These are phyloP conservation scores for Wickerhamiella cacticola DNA, from an alignment of 805 yeast genomes.

Conservation along the genomic window DNA sequence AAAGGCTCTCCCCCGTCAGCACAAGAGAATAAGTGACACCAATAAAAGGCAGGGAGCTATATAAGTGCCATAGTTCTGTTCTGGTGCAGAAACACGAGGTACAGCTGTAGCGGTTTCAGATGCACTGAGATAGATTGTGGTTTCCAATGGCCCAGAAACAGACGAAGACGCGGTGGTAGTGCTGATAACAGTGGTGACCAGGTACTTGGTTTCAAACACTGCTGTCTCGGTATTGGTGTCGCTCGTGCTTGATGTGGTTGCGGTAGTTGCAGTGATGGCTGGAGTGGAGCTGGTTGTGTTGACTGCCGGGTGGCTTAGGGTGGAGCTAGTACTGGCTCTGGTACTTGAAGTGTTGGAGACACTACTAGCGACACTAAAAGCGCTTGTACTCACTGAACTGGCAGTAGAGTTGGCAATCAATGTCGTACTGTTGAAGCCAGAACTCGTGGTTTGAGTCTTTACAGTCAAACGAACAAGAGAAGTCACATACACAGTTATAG, in stretches of 20 bases:
- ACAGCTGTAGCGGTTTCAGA: not conserved
- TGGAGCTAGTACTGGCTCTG: too few relatives aligned
- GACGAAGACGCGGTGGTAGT: not conserved
- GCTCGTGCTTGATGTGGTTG: constrained; percentile 57
- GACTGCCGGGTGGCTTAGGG: too few relatives aligned
- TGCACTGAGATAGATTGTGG: not conserved
- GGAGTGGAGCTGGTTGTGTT: too few relatives aligned
- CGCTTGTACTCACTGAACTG: too few relatives aligned
- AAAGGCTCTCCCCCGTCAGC: not conserved
- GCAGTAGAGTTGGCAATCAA: too few relatives aligned
- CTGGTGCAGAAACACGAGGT: not conserved
- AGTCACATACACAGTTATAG: not conserved
- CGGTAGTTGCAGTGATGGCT: too few relatives aligned
- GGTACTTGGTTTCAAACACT: constrained; percentile 68
- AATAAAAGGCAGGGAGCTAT: not conserved
- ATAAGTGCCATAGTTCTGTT: not conserved
- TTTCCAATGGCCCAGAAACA: not conserved
- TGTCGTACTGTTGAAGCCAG: too few relatives aligned
- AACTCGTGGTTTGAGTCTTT: not conserved
- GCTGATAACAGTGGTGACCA: constrained; percentile 15
- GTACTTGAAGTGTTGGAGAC: too few relatives aligned
- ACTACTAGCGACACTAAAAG: too few relatives aligned
- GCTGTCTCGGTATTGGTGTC: constrained; percentile 67
- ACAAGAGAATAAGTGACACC: not conserved
- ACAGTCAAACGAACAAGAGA: not conserved